Conservation (phyloP, 1,139 yeast genomes). For the Chernovozyma aurita region DNA sequence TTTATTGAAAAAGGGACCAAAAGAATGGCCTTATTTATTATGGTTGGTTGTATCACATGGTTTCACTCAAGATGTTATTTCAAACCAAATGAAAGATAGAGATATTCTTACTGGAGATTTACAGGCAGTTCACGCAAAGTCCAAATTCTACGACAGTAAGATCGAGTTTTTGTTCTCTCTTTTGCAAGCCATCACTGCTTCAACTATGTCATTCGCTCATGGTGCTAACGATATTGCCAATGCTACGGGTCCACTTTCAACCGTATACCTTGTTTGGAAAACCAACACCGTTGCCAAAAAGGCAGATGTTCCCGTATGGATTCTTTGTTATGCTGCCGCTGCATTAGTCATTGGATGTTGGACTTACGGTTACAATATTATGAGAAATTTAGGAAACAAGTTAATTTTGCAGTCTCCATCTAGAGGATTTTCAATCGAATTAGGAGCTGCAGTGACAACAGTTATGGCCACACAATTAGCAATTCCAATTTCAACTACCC, state of each 20-base stretch:
- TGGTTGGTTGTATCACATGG: conserved; percentile 57
- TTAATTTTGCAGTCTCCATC: conserved; percentile 75
- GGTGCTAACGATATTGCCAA: conserved; percentile 80
- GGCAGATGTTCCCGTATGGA: conserved; percentile 68
- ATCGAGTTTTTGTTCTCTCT: conserved; percentile 68
- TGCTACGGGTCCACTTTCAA: conserved; percentile 73
- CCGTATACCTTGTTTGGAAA: conserved; percentile 61
- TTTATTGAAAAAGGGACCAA: conserved; percentile 41
- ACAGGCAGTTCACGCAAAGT: conserved; percentile 47
- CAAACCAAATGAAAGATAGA: conserved; percentile 36
- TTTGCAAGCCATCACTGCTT: conserved; percentile 69
- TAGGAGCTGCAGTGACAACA: conserved; percentile 75
- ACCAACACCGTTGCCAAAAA: conserved; percentile 44
- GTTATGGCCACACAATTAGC: conserved; percentile 71
- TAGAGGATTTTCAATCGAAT: conserved; percentile 74
- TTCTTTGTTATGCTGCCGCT: conserved; percentile 63
- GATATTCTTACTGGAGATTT: conserved; percentile 40
- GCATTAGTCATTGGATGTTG: conserved; percentile 67
- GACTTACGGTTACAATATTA: conserved; percentile 71
- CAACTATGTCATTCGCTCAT: conserved; percentile 79
- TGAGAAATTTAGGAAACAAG: conserved; percentile 70
- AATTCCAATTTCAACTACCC: conserved; percentile 75
- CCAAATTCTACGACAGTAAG: conserved; percentile 68
- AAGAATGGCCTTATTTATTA: conserved; percentile 48
- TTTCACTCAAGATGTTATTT: conserved; percentile 59